phyloP scores from a whole-genome alignment of 768 basidiomycete genomes.

The Amanita phalloides region DNA sequence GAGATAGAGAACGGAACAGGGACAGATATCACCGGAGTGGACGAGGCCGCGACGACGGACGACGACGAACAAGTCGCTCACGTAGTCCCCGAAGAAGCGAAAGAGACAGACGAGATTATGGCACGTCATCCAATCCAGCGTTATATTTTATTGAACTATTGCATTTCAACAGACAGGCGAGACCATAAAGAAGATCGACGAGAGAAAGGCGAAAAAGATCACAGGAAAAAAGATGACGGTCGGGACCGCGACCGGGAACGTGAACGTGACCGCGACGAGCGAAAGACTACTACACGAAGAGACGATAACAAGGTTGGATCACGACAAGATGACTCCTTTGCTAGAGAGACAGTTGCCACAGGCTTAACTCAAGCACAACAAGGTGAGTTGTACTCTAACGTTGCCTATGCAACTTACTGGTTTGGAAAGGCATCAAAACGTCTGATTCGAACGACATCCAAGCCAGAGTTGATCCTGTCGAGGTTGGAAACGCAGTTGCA shows the following conservation, averaged over 20 bases:
- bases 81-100: conserved; percentile 36
- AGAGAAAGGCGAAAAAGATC: conserved; percentile 17
- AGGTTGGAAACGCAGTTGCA: conserved; percentile 10
- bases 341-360: neutral
- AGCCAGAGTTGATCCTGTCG: neutral
- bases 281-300: conserved; percentile 5
- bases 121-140: conserved; percentile 4
- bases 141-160: neutral
- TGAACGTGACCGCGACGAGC: conserved; percentile 13
- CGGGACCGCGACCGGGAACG: conserved; percentile 12
- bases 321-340: conserved; percentile 1
- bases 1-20: conserved; percentile 6
- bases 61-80: conserved; percentile 38
- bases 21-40: conserved; percentile 16
- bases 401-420: neutral
- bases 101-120: conserved; percentile 25
- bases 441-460: neutral
- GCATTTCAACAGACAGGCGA: conserved; percentile 5
- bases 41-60: conserved; percentile 27
- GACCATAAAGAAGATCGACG: conserved; percentile 25
- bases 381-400: neutral
- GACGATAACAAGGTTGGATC: conserved; percentile 9
- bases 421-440: neutral
- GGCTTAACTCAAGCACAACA: neutral
- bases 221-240: conserved; percentile 24